A percentile compares a stretch with the other conserved stretches of the same genome.
These are phyloP conservation scores for Macrolepiota dolichaula DNA, from an alignment of 768 basidiomycete genomes.

Conservation along the genomic window DNA sequence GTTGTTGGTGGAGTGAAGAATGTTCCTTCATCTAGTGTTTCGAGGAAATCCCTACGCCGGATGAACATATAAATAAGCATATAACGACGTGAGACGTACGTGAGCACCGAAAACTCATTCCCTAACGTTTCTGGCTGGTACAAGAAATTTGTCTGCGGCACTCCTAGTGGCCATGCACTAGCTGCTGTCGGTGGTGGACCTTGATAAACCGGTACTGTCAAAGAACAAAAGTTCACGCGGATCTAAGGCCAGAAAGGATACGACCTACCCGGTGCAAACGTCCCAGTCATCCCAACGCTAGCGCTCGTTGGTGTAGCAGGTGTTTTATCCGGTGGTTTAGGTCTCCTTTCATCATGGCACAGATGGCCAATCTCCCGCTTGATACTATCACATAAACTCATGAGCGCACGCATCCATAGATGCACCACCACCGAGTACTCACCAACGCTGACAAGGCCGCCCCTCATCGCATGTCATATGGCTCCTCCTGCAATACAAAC, in stretches of 20 bases:
- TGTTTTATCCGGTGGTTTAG: conserved; percentile 47
- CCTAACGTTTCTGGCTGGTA: conserved; percentile 75
- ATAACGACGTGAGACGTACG: conserved; percentile 39
- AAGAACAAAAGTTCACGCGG: not conserved
- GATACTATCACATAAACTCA: conserved; percentile 49
- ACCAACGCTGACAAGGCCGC: conserved; percentile 92
- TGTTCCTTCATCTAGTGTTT: conserved; percentile 80
- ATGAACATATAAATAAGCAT: conserved; percentile 6
- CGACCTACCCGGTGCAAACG: conserved; percentile 43
- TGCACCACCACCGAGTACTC: conserved; percentile 27
- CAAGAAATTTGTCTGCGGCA: conserved; percentile 47
- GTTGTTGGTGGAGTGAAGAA: conserved; percentile 68
- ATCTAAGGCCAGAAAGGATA: not conserved
- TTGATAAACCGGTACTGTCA: conserved; percentile 36
- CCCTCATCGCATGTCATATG: conserved; percentile 93
- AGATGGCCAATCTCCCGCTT: conserved; percentile 96
- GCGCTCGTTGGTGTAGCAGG: conserved; percentile 20
- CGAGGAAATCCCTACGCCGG: conserved; percentile 71
- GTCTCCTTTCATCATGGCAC: conserved; percentile 82
- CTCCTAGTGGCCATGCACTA: conserved; percentile 52
- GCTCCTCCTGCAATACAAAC: conserved; percentile 88
- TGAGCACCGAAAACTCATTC: conserved; percentile 80
- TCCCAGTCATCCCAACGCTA: conserved; percentile 29
- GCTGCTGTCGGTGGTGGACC: conserved; percentile 29
- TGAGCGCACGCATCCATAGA: conserved; percentile 11